Evolutionary conservation across 345 rosid species (phyloP).

Genomic region (Brassica nigra): DNA sequence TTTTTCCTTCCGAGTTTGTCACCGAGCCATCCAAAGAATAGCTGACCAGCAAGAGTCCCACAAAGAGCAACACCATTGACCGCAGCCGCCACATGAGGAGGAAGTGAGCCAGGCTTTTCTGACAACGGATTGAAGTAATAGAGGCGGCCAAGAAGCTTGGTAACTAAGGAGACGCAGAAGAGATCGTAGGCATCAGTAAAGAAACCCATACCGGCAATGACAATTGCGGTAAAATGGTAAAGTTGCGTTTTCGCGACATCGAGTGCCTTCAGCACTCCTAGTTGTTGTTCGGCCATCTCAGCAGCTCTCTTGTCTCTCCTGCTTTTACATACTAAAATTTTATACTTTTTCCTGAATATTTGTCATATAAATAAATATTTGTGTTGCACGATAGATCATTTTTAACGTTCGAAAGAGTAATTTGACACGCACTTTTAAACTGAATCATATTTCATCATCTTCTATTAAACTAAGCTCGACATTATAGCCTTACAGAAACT

Average conservation of each 20-base stretch:
- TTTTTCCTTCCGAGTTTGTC: no score
- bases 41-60: no score
- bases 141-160: no score
- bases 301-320: neutral
- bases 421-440: neutral
- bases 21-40: no score
- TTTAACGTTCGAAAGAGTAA: neutral
- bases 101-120: conserved; percentile 46
- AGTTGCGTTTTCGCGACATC: no score
- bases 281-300: conserved; percentile 9
- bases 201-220: conserved; percentile 36
- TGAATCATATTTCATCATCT: neutral
- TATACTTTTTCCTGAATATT: neutral
- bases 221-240: conserved; percentile 45
- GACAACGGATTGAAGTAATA: conserved; percentile 39
- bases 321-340: neutral
- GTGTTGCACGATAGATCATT: neutral
- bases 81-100: conserved; percentile 40
- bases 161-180: no score
- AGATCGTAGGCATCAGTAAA: no score
- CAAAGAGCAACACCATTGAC: conserved; percentile 17
- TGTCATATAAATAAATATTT: neutral
- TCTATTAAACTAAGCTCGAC: neutral
- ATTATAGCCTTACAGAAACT: neutral
- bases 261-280: no score